A percentile compares a stretch with the other conserved stretches of the same genome.
Conservation (phyloP, 306 rosid species). For the Cotoneaster glaucophyllus region DNA sequence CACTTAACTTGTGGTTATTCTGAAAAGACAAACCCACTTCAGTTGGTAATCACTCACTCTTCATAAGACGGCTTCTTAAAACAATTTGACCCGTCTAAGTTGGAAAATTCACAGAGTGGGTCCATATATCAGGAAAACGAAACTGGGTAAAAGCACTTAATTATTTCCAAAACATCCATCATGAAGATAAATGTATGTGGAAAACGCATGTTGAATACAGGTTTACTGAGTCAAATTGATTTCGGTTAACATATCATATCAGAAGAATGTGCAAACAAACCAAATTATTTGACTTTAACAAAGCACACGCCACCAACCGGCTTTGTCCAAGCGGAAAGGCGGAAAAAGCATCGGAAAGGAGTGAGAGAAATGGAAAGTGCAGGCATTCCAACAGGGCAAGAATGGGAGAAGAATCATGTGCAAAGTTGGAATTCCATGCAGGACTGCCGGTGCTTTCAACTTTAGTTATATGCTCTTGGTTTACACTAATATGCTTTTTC, state of each 20-base stretch:
- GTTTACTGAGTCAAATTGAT: neutral
- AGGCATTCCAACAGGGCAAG: neutral
- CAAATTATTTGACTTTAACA: neutral
- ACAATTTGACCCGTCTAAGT: neutral
- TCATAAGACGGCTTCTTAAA: neutral
- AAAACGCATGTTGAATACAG: neutral
- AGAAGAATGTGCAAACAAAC: neutral
- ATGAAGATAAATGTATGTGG: neutral
- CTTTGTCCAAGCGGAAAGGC: neutral
- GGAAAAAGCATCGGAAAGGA: neutral
- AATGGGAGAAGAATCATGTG: conserved; percentile 4
- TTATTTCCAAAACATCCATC: neutral
- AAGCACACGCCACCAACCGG: neutral
- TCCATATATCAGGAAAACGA: neutral
- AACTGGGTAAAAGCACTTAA: neutral
- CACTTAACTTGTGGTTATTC: neutral
- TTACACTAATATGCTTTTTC: conserved; percentile 7
- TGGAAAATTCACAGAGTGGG: neutral
- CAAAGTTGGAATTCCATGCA: conserved; percentile 14
- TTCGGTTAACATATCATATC: neutral
- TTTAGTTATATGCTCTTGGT: conserved; percentile 15
- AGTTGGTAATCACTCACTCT: neutral
- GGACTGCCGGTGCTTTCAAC: neutral
- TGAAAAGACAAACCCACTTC: neutral
- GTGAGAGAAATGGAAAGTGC: conserved; percentile 3